Conservation (phyloP, 441 rosid genomes). For the Pelargonium citronellum region DNA sequence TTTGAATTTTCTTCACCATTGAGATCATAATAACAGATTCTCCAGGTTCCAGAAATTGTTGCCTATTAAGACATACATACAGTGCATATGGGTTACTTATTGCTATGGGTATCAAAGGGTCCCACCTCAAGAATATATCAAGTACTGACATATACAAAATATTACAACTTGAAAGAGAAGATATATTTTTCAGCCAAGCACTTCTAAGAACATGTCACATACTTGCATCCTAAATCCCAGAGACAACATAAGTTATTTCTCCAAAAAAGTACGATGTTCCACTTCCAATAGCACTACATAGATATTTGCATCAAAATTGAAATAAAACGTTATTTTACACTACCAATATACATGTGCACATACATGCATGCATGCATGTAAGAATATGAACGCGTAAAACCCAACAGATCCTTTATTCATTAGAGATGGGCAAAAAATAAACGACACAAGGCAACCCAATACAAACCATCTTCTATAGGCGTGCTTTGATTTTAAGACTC, state of each 20-base stretch:
- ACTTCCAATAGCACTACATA: too few species aligned
- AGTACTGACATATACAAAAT: background rate
- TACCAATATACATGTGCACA: background rate
- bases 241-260: background rate
- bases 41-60: conserved; percentile 93
- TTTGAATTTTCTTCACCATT: conserved; percentile 87
- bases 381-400: background rate
- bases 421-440: background rate
- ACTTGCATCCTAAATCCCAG: background rate
- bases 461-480: background rate
- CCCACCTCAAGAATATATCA: too few species aligned
- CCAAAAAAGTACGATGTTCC: background rate
- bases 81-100: background rate
- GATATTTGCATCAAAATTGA: background rate
- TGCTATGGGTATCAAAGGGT: background rate
- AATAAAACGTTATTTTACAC: background rate
- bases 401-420: background rate
- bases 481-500: background rate
- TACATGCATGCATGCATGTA: background rate
- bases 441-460: background rate
- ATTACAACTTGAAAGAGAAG: background rate
- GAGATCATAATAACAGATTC: conserved; percentile 97
- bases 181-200: background rate
- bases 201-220: background rate
- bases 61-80: conserved; percentile 46